A percentile compares a stretch with the other conserved stretches of the same genome.
Conservation (phyloP, 441 rosid genomes). For the Aquilaria agallochum region DNA sequence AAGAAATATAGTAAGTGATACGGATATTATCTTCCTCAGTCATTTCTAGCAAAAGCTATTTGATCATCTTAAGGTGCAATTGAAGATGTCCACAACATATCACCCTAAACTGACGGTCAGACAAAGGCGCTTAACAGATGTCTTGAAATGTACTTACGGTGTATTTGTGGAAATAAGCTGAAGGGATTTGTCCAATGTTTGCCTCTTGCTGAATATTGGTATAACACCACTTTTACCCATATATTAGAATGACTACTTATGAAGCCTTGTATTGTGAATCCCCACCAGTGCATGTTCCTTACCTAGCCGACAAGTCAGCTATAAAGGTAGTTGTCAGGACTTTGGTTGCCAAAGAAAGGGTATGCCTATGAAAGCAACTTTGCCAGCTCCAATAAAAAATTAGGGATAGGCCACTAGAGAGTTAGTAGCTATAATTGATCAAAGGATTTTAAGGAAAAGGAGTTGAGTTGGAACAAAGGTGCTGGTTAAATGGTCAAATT, state of each 20-base stretch:
- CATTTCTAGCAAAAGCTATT: neutral
- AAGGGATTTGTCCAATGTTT: too few relatives aligned
- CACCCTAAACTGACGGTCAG: conserved; percentile 15
- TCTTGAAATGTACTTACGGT: neutral
- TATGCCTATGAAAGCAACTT: too few relatives aligned
- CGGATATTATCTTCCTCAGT: neutral
- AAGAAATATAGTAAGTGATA: neutral
- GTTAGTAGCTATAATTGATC: neutral
- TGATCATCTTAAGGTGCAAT: neutral
- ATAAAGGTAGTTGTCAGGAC: neutral
- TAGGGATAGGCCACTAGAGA: neutral
- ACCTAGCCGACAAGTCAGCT: too few relatives aligned
- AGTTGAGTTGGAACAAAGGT: neutral
- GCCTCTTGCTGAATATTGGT: too few relatives aligned
- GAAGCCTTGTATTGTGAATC: too few relatives aligned
- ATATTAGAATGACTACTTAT: too few relatives aligned
- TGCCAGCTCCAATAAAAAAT: too few relatives aligned
- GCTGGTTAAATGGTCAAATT: neutral
- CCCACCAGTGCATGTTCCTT: too few relatives aligned
- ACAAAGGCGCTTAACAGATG: conserved; percentile 1
- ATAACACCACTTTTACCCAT: too few relatives aligned
- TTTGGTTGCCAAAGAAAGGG: neutral
- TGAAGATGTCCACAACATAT: neutral
- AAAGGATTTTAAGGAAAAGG: neutral
- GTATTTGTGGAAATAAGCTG: too few relatives aligned